These are phyloP conservation scores for Rhexocercosporidium sp. DNA, from an alignment of 2,329 filamentous ascomycete species.

Conservation along the genomic window DNA sequence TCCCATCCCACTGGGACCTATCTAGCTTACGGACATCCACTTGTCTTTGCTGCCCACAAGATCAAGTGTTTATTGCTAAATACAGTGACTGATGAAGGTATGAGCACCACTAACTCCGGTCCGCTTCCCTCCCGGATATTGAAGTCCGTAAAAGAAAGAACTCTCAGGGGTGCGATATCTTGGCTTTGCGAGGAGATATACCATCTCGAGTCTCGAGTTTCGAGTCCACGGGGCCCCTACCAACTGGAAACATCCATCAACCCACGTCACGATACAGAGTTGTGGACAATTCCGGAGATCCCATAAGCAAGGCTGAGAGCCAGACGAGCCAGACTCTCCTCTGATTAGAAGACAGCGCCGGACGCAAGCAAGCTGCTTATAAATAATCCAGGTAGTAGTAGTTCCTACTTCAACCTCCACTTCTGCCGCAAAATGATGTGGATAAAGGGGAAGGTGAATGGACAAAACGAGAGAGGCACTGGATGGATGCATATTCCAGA, in stretches of 20 bases:
- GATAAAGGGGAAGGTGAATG: slow-evolving; percentile 16
- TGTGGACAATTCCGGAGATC: slow-evolving; percentile 13
- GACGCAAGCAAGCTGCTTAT: slow-evolving; percentile 27
- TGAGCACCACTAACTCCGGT: neutral
- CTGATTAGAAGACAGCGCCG: slow-evolving; percentile 20
- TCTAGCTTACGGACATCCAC: slow-evolving; percentile 1
- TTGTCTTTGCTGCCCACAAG: neutral
- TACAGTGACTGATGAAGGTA: slow-evolving; percentile 2
- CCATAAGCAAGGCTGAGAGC: slow-evolving; percentile 24
- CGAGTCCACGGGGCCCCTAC: neutral
- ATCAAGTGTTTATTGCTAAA: neutral
- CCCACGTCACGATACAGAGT: slow-evolving; percentile 11
- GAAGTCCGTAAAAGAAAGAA: slow-evolving; percentile 1
- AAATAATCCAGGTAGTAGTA: slow-evolving; percentile 22
- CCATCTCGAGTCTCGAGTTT: neutral
- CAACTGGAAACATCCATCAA: neutral
- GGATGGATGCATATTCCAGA: slow-evolving; percentile 1
- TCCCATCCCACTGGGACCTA: neutral
- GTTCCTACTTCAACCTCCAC: slow-evolving; percentile 14
- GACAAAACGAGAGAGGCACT: neutral
- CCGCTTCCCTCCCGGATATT: neutral
- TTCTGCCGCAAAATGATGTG: slow-evolving; percentile 27
- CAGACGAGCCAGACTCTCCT: neutral
- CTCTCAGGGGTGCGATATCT: neutral
- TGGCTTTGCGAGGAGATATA: slow-evolving; percentile 16